phyloP scores from a whole-genome alignment of 441 rosid species.

The Populus hybrid region DNA sequence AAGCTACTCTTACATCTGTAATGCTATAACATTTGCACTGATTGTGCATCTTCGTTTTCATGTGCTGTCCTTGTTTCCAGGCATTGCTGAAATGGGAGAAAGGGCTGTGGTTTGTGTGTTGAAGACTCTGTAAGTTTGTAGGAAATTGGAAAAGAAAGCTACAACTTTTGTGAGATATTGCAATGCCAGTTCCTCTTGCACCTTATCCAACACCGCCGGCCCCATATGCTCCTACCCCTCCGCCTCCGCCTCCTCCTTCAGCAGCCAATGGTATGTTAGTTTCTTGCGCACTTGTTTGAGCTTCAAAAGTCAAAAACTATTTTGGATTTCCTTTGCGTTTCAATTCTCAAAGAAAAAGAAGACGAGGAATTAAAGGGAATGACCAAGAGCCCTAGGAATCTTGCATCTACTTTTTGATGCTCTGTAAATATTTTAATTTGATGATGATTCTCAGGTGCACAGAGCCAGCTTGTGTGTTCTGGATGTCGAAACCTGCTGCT shows the following conservation, averaged over 20 bases:
- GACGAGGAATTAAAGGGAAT: background rate
- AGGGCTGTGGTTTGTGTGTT: slow-evolving; percentile 28
- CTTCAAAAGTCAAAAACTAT: background rate
- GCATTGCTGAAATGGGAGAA: slow-evolving; percentile 43
- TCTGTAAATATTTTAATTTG: background rate
- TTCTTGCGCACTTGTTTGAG: background rate
- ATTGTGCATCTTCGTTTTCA: background rate
- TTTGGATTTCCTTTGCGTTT: background rate
- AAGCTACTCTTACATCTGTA: background rate
- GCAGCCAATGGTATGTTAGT: slow-evolving; percentile 60
- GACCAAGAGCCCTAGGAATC: background rate
- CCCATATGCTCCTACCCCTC: slow-evolving; percentile 63
- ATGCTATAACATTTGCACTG: background rate
- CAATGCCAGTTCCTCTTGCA: slow-evolving; percentile 98
- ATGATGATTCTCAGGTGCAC: slow-evolving; percentile 41
- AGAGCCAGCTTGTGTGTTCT: slow-evolving; percentile 95
- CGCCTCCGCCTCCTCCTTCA: slow-evolving; percentile 52
- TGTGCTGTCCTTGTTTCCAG: slow-evolving; percentile 18
- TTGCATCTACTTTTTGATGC: background rate
- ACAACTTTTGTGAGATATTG: slow-evolving; percentile 19
- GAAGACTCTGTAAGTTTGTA: slow-evolving; percentile 20
- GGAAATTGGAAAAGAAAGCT: slow-evolving; percentile 24
- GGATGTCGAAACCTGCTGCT: slow-evolving; percentile 90
- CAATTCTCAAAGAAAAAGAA: background rate
- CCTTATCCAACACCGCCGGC: slow-evolving; percentile 87